These are phyloP conservation scores for Trichoderma simmonsii DNA, from an alignment of 2,329 filamentous ascomycete species.

Conservation along the genomic window DNA sequence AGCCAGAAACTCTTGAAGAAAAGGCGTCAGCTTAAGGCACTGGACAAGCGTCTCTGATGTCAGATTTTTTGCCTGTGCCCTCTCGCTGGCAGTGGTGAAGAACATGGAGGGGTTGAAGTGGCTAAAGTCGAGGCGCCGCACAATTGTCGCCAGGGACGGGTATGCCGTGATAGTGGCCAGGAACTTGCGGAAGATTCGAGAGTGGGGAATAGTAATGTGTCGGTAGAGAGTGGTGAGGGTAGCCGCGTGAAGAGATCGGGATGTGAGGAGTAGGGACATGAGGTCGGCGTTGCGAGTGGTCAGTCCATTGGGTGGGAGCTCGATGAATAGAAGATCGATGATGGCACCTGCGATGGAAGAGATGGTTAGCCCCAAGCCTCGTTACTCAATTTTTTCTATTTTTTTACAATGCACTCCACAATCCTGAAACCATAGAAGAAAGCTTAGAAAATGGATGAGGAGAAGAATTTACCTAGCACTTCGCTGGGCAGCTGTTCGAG, in stretches of 20 bases:
- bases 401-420: neutral
- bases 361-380: neutral
- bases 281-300: constrained; percentile 75
- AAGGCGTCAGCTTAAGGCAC: constrained; percentile 69
- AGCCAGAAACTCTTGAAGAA: constrained; percentile 72
- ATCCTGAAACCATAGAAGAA: neutral
- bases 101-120: constrained; percentile 79
- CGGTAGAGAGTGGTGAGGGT: constrained; percentile 74
- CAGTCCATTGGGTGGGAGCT: constrained; percentile 69
- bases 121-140: constrained; percentile 77
- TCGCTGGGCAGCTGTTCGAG: constrained; percentile 69
- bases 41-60: constrained; percentile 69
- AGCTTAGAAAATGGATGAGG: neutral
- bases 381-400: neutral
- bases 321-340: constrained; percentile 69
- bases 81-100: constrained; percentile 72
- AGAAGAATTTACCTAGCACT: constrained; percentile 59
- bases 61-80: constrained; percentile 70
- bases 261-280: constrained; percentile 72
- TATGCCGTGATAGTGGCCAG: constrained; percentile 65
- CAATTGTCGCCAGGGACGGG: constrained; percentile 67
- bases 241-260: constrained; percentile 67
- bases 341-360: constrained; percentile 55
- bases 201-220: constrained; percentile 79
- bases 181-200: constrained; percentile 78